phyloP scores from a whole-genome alignment of 2,329 filamentous ascomycete species.

The Onygena corvina region DNA sequence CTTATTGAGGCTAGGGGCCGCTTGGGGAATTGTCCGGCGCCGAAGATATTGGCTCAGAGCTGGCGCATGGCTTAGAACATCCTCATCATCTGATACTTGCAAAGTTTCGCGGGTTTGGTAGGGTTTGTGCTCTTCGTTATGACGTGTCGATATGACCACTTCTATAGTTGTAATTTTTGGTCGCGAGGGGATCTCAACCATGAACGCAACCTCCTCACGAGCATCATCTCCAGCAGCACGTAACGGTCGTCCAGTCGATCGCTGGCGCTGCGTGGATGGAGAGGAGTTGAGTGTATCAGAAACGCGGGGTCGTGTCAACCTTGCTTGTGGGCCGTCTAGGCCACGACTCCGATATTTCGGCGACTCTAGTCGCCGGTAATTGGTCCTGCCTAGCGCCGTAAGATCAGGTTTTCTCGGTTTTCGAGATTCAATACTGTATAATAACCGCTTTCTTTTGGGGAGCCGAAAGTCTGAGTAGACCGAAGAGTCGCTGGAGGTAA shows the following conservation, averaged over 20 bases:
- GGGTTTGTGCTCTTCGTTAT: background rate
- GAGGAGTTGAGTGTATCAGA: background rate
- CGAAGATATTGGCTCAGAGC: slow-evolving; percentile 5
- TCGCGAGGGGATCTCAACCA: slow-evolving; percentile 6
- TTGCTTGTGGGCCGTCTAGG: background rate
- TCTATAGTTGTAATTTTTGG: background rate
- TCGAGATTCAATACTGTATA: background rate
- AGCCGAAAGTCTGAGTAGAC: background rate
- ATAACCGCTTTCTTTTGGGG: background rate
- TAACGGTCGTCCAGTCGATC: background rate
- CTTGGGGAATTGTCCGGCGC: background rate
- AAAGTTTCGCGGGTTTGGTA: background rate
- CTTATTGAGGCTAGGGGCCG: background rate
- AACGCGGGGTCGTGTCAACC: background rate
- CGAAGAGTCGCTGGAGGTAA: background rate
- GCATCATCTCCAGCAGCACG: background rate
- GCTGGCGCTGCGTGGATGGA: background rate
- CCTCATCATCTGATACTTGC: slow-evolving; percentile 9
- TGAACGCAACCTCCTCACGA: background rate
- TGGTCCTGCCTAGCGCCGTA: background rate
- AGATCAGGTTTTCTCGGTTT: background rate
- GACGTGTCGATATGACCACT: background rate
- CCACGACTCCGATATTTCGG: background rate
- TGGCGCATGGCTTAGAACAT: slow-evolving; percentile 10
- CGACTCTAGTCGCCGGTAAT: background rate